A percentile compares a stretch with the other conserved stretches of the same genome.
Conservation (phyloP, 2,329 filamentous ascomycete species). For the Cladorrhinum sp. region DNA sequence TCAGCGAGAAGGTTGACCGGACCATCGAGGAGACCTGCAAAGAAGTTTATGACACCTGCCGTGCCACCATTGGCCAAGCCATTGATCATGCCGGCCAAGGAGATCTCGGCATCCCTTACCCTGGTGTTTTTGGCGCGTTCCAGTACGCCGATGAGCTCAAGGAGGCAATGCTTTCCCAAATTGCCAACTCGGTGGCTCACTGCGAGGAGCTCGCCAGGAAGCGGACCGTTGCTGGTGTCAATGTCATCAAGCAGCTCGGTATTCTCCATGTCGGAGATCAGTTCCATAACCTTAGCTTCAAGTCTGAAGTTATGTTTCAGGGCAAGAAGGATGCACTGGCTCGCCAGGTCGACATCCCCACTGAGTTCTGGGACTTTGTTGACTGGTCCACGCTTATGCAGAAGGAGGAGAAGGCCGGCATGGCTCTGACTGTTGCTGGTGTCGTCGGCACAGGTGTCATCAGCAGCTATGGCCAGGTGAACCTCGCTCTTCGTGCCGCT, state of each 20-base stretch:
- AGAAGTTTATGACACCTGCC: slow-evolving; percentile 81
- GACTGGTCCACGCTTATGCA: slow-evolving; percentile 81
- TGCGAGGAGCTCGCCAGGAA: slow-evolving; percentile 85
- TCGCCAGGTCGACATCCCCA: slow-evolving; percentile 80
- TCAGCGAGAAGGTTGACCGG: slow-evolving; percentile 76
- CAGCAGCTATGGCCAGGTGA: slow-evolving; percentile 83
- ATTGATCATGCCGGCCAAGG: slow-evolving; percentile 74
- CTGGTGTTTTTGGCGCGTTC: slow-evolving; percentile 79
- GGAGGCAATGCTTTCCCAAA: slow-evolving; percentile 84
- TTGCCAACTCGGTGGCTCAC: slow-evolving; percentile 70
- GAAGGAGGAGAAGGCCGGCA: slow-evolving; percentile 91
- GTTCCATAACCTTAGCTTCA: slow-evolving; percentile 82
- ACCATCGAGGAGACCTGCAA: slow-evolving; percentile 82
- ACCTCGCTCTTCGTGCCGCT: slow-evolving; percentile 78
- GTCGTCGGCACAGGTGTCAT: slow-evolving; percentile 79
- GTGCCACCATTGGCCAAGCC: slow-evolving; percentile 68
- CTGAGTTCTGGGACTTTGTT: slow-evolving; percentile 91
- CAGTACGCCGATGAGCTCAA: slow-evolving; percentile 93
- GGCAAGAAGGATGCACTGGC: slow-evolving; percentile 77
- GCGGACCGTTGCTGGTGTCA: slow-evolving; percentile 77
- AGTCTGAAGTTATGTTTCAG: slow-evolving; percentile 90
- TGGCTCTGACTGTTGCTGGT: slow-evolving; percentile 88
- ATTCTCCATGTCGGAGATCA: slow-evolving; percentile 84
- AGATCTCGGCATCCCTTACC: slow-evolving; percentile 80
- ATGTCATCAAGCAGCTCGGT: slow-evolving; percentile 83